A percentile compares a stretch with the other conserved stretches of the same genome.
phyloP scores from a whole-genome alignment of 2,329 filamentous ascomycete species.

The Calycina marina region DNA sequence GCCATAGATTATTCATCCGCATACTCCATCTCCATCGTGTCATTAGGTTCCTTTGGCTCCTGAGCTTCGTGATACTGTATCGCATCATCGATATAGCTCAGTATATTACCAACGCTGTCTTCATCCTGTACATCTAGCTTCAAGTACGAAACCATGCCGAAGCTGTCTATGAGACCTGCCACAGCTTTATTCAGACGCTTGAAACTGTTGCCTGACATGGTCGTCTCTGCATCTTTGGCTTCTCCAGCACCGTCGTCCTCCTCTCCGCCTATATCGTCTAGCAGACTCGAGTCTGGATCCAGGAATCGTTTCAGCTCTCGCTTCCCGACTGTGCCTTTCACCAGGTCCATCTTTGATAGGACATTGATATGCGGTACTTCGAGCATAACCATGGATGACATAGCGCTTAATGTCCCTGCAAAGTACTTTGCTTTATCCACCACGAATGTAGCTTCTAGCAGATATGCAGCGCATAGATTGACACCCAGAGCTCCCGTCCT shows the following conservation, averaged over 20 bases:
- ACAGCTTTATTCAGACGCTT: constrained; percentile 75
- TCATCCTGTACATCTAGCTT: constrained; percentile 83
- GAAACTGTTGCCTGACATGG: constrained; percentile 75
- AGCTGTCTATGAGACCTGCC: constrained; percentile 84
- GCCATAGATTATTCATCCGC: constrained; percentile 22
- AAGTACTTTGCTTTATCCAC: constrained; percentile 97
- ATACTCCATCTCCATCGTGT: constrained; percentile 39
- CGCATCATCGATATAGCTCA: constrained; percentile 89
- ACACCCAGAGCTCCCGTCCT: constrained; percentile 72
- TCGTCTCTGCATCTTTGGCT: constrained; percentile 45
- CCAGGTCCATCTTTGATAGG: constrained; percentile 92
- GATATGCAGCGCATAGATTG: constrained; percentile 81
- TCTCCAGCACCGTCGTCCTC: constrained; percentile 36
- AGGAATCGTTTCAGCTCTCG: constrained; percentile 82
- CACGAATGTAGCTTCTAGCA: constrained; percentile 91
- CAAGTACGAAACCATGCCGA: constrained; percentile 94
- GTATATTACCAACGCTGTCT: constrained; percentile 70
- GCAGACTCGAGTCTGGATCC: constrained; percentile 66
- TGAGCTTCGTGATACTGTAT: constrained; percentile 91
- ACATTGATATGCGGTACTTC: constrained; percentile 96
- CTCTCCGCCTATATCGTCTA: constrained; percentile 52
- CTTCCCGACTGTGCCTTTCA: constrained; percentile 77
- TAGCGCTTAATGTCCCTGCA: constrained; percentile 83
- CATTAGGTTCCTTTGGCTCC: constrained; percentile 69
- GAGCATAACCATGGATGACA: constrained; percentile 98